These are phyloP conservation scores for Emmonsia crescens DNA, from an alignment of 2,329 filamentous ascomycete genomes.

Conservation along the genomic window DNA sequence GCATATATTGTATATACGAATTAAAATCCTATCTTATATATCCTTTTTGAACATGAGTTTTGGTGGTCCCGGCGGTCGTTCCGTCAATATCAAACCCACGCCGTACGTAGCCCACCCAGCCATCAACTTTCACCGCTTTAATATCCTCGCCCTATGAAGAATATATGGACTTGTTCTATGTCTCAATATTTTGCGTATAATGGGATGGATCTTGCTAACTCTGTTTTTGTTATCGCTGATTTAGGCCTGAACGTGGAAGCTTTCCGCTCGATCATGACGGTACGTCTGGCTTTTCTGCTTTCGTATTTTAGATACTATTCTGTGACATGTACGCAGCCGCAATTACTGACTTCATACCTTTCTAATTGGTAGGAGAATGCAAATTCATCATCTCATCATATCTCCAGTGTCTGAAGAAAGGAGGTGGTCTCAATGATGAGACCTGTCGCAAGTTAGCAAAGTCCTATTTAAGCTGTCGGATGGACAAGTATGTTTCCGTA, in stretches of 20 bases:
- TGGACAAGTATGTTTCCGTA: constrained; percentile 64
- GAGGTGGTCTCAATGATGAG: constrained; percentile 72
- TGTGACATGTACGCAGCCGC: neutral
- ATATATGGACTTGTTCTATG: neutral
- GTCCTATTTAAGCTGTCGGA: constrained; percentile 77
- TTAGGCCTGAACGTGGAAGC: constrained; percentile 76
- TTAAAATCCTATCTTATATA: neutral
- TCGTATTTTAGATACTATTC: neutral
- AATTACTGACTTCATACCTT: neutral
- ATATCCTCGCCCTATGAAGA: neutral
- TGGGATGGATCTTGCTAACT: neutral
- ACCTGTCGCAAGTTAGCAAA: constrained; percentile 80
- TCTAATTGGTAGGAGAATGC: constrained; percentile 61
- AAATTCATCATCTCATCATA: constrained; percentile 80
- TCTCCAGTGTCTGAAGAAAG: constrained; percentile 73
- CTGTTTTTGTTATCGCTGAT: neutral
- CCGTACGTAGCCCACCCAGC: constrained; percentile 44
- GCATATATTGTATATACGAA: neutral
- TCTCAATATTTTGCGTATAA: neutral
- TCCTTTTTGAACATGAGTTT: constrained; percentile 41
- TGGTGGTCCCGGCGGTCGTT: constrained; percentile 58
- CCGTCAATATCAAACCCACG: constrained; percentile 54
- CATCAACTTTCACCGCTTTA: neutral
- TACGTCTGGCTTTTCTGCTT: constrained; percentile 21
- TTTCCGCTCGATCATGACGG: constrained; percentile 95